Base-by-base conservation (phyloP, 306 rosid genomes). In the Acacia crassicarpa region DNA sequence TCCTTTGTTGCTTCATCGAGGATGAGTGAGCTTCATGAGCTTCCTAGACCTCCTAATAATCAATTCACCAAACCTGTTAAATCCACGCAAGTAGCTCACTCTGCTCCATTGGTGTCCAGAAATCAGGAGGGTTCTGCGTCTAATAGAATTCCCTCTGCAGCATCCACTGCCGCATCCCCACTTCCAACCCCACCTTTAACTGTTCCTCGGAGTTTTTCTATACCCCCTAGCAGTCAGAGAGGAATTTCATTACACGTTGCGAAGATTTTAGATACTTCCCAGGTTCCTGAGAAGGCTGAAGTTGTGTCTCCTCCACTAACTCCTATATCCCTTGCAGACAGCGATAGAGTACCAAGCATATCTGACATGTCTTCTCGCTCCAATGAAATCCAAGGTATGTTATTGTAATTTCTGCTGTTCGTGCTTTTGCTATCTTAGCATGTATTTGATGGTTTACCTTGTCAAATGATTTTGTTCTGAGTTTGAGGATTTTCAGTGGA, bases 1-100 rank as follows among this genome's bases (percentile, higher is more conserved):
- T 93, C 97, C 74, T 92, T 67, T 56, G 91, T 83, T 80, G 90
- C 95, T 53, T 91, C 97, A 35, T 91, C 97, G 14, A 86, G 84
- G 89, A 93, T 91, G 84, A 94, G 95, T 79, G 98, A 94, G 87
- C 92, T 94, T 83, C 97, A 94, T 40, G 98, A 92, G 89, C 98
- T 94, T 88, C 98, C 98, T 67, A 90, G 98, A 83, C 98, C 98
- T 17, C 98, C 98, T 22, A 90, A 87, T 74, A 86, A 78, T 79
- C 89, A 65, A 46, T 78, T 82, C 73, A 74, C 79, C 65, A 94
- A 89, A 74, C 67, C 86, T 62, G 75, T 84, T 58, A 92, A 85
- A 78, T 83, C 89, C 81, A 84, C 85, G 71, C 83, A 86, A 53
- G 74, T 87, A 45, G 88, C 93, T 53, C 97, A 93, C 85, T 93